These are phyloP conservation scores for Chamaenerion angustifolium DNA, from an alignment of 345 rosid species.

Conservation along the genomic window DNA sequence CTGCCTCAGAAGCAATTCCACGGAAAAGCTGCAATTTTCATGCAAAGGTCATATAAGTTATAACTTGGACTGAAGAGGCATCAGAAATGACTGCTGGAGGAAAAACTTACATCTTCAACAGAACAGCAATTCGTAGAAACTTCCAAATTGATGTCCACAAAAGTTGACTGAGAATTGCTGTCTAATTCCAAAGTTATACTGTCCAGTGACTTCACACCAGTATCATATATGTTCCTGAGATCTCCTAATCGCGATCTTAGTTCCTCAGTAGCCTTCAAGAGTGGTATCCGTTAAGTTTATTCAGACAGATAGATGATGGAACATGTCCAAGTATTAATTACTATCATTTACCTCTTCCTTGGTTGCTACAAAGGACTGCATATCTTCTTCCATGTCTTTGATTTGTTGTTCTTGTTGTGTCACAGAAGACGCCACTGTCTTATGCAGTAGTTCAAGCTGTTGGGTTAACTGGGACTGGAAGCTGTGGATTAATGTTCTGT, in stretches of 20 bases:
- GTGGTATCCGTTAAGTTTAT: conserved; percentile 10
- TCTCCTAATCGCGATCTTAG: conserved; percentile 60
- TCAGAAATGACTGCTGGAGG: not conserved
- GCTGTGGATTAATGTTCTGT: conserved; percentile 51
- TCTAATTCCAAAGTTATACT: conserved; percentile 70
- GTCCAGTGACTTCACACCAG: conserved; percentile 71
- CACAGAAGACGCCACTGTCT: conserved; percentile 73
- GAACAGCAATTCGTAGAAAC: conserved; percentile 71
- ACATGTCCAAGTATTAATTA: not conserved
- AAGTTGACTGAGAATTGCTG: conserved; percentile 67
- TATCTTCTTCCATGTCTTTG: conserved; percentile 86
- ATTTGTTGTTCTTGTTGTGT: conserved; percentile 83
- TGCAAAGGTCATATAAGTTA: conserved; percentile 8
- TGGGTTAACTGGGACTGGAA: conserved; percentile 77
- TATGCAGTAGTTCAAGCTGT: conserved; percentile 78
- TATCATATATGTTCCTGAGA: conserved; percentile 51
- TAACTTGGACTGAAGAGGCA: conserved; percentile 1
- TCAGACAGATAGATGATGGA: not conserved
- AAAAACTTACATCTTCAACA: conserved; percentile 59
- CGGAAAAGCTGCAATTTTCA: conserved; percentile 59
- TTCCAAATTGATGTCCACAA: conserved; percentile 60
- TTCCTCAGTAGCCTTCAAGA: conserved; percentile 74
- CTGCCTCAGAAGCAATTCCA: conserved; percentile 83
- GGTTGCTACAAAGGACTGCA: conserved; percentile 81
- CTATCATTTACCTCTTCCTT: conserved; percentile 49